Evolutionary conservation across 2,329 filamentous ascomycete species (phyloP), one percentile per base, ranked within the genome.

Genomic region (Aureobasidium namibiae): DNA sequence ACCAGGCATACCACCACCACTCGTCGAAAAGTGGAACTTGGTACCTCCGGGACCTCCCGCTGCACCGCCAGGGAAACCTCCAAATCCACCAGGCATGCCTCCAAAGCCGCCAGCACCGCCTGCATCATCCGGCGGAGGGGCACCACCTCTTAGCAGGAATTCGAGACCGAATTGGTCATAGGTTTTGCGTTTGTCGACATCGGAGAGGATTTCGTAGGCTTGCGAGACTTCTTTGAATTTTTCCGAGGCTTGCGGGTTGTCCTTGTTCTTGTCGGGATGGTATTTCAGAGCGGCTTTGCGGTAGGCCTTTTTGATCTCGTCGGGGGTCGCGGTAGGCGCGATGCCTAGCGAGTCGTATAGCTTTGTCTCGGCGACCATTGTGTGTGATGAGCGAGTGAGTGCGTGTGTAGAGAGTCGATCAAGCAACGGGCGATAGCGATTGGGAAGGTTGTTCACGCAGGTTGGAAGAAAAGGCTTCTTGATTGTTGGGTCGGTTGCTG

Each of bases 181-280:
- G 42, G 87, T 86, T 74, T 95, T 94, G 69, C 94, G 88, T 77
- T 97, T 99, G 72, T 97, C 92, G 61, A 92, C 92, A 69, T 99
- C 94, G 62, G 90, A 95, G 3, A 99, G 85, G 67, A 99, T 95
- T 76, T 99, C 94, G 78, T 96, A 99, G 60, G 94, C 94, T 77
- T 97, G 92, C 1, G 91, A 96, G 64, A 91, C 89, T 73, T 97
- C 94, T 77, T 99, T 99, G 81, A 99, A 99, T 75, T 92, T 96
- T 72, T 97, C 94, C 62, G 84, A 80, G 9, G 92, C 90, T 56
- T 84, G 77, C 31, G 91, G 85, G 67, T 92, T 91, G 76, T 95
- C 87, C 74, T 92, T 92, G 81, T 97, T 99, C 81, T 97, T 99
- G 80, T 99, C 94, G 7, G 94, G 94, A 71, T 99, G 94, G 76